Evolutionary conservation across 169 alveolate species (phyloP), one percentile per base, ranked within the genome.

Genomic region (Blepharisma undulans): DNA sequence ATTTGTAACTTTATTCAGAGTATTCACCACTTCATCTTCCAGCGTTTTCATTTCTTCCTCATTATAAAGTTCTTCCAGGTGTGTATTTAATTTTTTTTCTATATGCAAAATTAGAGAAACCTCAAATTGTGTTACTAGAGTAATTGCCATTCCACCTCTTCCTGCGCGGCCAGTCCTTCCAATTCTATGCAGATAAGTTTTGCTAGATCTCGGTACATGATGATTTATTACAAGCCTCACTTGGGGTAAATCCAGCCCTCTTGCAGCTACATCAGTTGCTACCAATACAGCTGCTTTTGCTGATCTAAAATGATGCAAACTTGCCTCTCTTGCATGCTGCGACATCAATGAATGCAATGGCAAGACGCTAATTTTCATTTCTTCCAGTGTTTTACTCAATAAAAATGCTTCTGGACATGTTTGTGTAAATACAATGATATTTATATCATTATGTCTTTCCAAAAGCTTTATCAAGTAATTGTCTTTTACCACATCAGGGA

Each of bases 151-250:
- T 79, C 99, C 99, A 27, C 96, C 95, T 89, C 98, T 98, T n/a
- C 99, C 99, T 21, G 99, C 99, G 85, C 99, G 95, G 14, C 99
- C 99, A 18, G 99, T 99, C 93, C 99, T 97, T 34, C 99, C 99
- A 74, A 99, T 98, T 91, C 98, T 91, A 86, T 96, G 98, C 25
- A 89, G 80, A 76, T 95, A 96, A 87, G 93, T 95, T n/a, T 79
- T 81, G 36, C 95, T 89, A 19, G 76, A 85, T 36, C 72, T 77
- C 19, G 97, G 97, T 82, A 95, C 94, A 91, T 95, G 96, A 86
- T 93, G 96, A 91, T 97, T 97, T 7, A 97, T 94, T 61, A 96
- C 97, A 74, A 92, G 92, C 87, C 94, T 93, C 16, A 96, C 98
- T 32, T 95, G 91, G 0, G 97, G 98, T 34, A 97, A 93, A 94